Conservation (phyloP, 345 rosid genomes). For the Conringia planisiliqua region DNA sequence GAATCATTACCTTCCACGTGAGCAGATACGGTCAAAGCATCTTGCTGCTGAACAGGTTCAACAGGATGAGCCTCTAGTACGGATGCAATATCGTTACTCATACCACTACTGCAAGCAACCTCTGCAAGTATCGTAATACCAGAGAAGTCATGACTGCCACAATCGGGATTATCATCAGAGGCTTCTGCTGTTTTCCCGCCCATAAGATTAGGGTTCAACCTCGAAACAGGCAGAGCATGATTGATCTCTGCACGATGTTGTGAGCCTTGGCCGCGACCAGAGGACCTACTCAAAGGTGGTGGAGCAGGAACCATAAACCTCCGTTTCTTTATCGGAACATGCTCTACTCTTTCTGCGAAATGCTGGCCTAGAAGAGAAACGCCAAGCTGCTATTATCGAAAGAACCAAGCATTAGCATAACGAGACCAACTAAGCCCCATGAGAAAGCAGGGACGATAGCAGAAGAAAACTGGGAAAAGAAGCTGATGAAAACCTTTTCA, state of each 20-base stretch:
- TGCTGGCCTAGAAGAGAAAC: constrained; percentile 51
- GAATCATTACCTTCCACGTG: constrained; percentile 19
- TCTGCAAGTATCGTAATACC: constrained; percentile 65
- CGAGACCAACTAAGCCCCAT: not conserved
- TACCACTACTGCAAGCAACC: constrained; percentile 45
- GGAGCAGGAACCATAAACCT: constrained; percentile 36
- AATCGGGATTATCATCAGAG: constrained; percentile 19
- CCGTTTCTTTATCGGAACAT: constrained; percentile 59
- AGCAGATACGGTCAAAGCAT: not conserved
- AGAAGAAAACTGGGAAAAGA: not conserved
- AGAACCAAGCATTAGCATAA: not conserved
- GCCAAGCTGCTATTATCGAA: constrained; percentile 41
- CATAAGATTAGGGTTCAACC: constrained; percentile 2
- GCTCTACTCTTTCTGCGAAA: constrained; percentile 44
- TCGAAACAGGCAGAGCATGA: constrained; percentile 3
- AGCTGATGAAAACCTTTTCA: constrained; percentile 42
- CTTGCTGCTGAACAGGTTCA: constrained; percentile 4
- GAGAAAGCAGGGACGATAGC: not conserved
- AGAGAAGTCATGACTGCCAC: constrained; percentile 46
- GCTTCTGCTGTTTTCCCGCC: constrained; percentile 11
- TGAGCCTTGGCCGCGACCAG: constrained; percentile 18
- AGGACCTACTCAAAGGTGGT: constrained; percentile 29
- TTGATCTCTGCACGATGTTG: not conserved
- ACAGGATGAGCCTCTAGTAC: constrained; percentile 5
- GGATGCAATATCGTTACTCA: constrained; percentile 26